Evolutionary conservation across 2,329 filamentous ascomycete genomes (phyloP), one percentile per base, ranked within the genome.

Genomic region (Ophiostoma triangulosporum): DNA sequence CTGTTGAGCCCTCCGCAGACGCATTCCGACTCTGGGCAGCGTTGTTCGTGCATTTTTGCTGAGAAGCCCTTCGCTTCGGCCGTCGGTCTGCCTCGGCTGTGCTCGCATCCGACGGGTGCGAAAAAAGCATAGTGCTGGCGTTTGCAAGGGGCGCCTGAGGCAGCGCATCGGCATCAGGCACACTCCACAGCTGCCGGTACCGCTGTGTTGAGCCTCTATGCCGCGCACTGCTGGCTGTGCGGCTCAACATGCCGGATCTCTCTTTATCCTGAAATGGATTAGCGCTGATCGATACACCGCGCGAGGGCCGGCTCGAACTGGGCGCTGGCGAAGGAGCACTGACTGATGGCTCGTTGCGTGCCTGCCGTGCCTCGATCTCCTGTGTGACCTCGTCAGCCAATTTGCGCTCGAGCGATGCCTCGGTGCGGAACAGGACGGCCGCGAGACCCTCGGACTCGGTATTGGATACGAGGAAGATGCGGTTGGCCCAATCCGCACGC

Each of bases 401-500:
- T 57, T 73, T 80, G 51, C 71, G 73, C 3, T 71, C 68, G 7
- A 76, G 60, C 1, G 76, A 74, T 15, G 71, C 69, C 56, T 78
- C 75, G 0, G 77, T 81, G 35, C 88, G 81, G 60, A 81, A 84
- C 9, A 95, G 70, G 6, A 83, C 76, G 15, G 80, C 76, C 27
- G 89, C 87, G 24, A 95, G 71, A 52, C 80, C 80, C 58, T 84
- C 80, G 27, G 81, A 84, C 64, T 95, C 88, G 1, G 84, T 80
- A 29, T 80, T 77, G 32, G 78, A 69, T 7, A 81, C 81, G 52
- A 95, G 71, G 55, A 84, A 88, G 4, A 96, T 76, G 45, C 83
- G 78, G 59, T 90, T 80, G 9, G 84, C 80, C 64, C 85, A 88
- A 66, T 95, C 88, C 22, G 88, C 88, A 55, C 90, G 80, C 29